Percentiles rank a stretch among this genome's conserved stretches.
Conservation (phyloP, 192 early-diverging fungal genomes). For the Coemansia sp. region DNA sequence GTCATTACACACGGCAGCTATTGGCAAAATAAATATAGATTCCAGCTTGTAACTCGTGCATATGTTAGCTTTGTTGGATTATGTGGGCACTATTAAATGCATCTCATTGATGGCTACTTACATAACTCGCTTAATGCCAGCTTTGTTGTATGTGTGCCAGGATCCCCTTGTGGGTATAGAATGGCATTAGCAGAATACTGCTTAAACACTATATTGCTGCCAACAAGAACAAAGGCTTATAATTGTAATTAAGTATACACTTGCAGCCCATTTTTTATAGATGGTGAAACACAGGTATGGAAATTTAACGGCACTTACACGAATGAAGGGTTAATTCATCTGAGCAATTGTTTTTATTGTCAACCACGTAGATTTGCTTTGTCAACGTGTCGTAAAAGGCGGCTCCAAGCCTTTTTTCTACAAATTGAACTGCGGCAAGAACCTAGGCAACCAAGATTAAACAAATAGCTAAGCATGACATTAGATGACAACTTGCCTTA, state of each 20-base stretch:
- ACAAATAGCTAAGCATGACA: not conserved
- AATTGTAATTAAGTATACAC: not conserved
- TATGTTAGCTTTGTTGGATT: not conserved
- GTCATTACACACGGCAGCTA: not conserved
- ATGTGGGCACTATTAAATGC: not conserved
- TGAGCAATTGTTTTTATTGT: not conserved
- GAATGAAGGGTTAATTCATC: conserved; percentile 1
- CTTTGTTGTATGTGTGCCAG: conserved; percentile 3
- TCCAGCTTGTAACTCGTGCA: not conserved
- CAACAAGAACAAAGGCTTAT: not conserved
- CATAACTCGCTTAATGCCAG: conserved; percentile 12
- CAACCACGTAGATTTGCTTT: not conserved
- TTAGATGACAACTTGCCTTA: not conserved
- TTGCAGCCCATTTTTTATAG: not conserved
- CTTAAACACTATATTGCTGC: conserved; percentile 23
- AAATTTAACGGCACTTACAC: conserved; percentile 3
- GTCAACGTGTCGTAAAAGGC: conserved; percentile 23
- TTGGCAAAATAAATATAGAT: not conserved
- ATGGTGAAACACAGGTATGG: not conserved
- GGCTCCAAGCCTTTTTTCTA: conserved; percentile 21
- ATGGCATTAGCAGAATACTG: conserved; percentile 12
- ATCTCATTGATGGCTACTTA: conserved; percentile 2
- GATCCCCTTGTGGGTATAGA: conserved; percentile 9
- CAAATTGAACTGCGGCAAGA: conserved; percentile 14
- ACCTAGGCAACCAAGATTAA: conserved; percentile 8